These are phyloP conservation scores for Micractinium conductrix DNA, from an alignment of 139 green algal genomes.

Conservation along the genomic window DNA sequence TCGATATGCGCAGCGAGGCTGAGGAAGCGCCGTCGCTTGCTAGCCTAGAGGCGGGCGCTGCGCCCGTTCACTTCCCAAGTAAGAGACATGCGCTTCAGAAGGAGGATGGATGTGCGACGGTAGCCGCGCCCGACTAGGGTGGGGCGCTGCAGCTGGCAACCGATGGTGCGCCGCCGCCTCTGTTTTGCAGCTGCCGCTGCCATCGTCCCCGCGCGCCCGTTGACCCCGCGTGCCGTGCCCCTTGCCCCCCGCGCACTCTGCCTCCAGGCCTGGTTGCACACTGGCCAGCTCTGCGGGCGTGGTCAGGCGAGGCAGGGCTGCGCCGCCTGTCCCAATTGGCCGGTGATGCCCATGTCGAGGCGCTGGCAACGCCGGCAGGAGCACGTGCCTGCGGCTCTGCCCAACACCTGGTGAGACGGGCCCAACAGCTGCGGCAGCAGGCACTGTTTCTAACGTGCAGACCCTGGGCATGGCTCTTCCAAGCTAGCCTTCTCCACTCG, in stretches of 20 bases:
- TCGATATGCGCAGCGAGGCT: no score
- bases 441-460: no score
- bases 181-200: background rate
- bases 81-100: no score
- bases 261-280: constrained; percentile 36
- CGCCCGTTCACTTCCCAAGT: constrained; percentile 4
- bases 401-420: no score
- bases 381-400: no score
- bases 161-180: background rate
- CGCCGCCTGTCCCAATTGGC: constrained; percentile 32
- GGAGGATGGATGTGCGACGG: no score
- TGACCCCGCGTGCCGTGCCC: background rate
- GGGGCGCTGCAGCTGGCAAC: background rate
- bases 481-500: no score
- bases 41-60: background rate
- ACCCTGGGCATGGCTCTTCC: no score
- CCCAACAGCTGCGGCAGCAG: no score
- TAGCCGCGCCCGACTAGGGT: no score
- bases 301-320: constrained; percentile 34
- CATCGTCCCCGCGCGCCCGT: no score
- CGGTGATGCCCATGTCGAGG: constrained; percentile 35
- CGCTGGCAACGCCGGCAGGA: constrained; percentile 60
- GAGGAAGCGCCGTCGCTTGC: no score
- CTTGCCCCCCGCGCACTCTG: background rate
- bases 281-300: constrained; percentile 44